Evolutionary conservation across 306 rosid genomes (phyloP).

Genomic region (Oemleria cerasiformis): DNA sequence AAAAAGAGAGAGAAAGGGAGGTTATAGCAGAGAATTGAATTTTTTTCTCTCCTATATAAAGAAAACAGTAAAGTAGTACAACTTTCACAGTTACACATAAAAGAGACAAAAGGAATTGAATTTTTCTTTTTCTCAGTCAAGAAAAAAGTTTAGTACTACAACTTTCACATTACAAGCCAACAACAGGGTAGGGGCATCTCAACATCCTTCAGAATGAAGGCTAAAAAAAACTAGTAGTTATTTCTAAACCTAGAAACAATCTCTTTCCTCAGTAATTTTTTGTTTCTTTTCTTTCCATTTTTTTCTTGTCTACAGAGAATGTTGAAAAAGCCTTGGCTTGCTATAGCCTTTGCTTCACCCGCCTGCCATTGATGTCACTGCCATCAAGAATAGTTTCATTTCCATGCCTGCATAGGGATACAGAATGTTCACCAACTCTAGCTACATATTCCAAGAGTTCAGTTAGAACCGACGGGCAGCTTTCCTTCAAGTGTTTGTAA

Average conservation of each 20-base stretch:
- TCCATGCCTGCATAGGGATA: conserved; percentile 51
- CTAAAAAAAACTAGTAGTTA: conserved; percentile 25
- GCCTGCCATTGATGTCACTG: conserved; percentile 78
- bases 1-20: no score
- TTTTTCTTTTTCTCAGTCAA: neutral
- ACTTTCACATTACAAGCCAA: conserved; percentile 21
- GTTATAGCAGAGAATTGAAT: neutral
- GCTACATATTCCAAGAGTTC: conserved; percentile 89
- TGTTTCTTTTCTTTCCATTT: conserved; percentile 18
- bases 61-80: neutral
- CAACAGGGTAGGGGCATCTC: neutral
- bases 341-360: conserved; percentile 89
- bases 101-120: neutral
- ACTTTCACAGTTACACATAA: neutral
- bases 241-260: conserved; percentile 27
- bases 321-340: conserved; percentile 13
- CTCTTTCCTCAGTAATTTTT: conserved; percentile 8
- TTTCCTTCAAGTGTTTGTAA: conserved; percentile 80
- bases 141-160: neutral
- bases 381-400: conserved; percentile 73
- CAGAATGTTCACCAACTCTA: conserved; percentile 67
- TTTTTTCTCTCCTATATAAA: neutral
- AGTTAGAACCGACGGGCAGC: conserved; percentile 78
- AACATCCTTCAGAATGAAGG: conserved; percentile 14
- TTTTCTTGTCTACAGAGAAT: conserved; percentile 17